Evolutionary conservation across 805 yeast genomes (phyloP), one percentile per base, ranked within the genome.

Genomic region (Kurtzmaniella cleridarum): DNA sequence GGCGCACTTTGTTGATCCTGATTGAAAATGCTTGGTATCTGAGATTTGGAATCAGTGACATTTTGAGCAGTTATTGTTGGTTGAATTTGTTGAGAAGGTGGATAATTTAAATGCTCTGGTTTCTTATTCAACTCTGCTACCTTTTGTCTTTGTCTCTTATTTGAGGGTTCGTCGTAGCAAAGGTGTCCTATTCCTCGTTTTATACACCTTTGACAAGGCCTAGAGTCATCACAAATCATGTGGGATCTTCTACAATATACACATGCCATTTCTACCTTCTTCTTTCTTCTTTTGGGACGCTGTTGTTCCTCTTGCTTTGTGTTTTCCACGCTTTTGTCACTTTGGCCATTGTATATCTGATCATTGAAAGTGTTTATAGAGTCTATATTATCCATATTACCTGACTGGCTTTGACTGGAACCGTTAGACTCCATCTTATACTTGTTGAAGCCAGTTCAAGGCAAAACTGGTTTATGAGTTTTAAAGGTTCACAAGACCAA

Each of bases 161-260:
- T 63, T 3, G 75, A 61, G 3, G 82, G 79, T 53, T 83, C 90
- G 49, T 83, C 90, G 43, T 77, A 83, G 53, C 98, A 90, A 24
- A 90, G 61, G 59, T 89, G 95, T 3, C 93, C 90, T 34, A 90
- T 91, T 30, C 85, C 85, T 48, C 97, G 69, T 59, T 84, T 86
- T 8, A 90, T 70, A 60, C 98, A 90, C 32, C 96, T 69, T 36
- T 79, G 75, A 53, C 95, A 86, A 5, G 93, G 79, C 51, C 87
- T 60, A 14, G 76, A 66, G 31, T 80, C 83, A 57, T 89, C 95
- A 62, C 98, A 90, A 24, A 88, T 84, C 90, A 90, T 86, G 58
- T 90, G 98, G 0, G 96, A 86, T 39, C 98, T 69, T 30, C 96
- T 76, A 57, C 97, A 90, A 54, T 85, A 90, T 1, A 90, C 84